phyloP scores from a whole-genome alignment of 2,329 filamentous ascomycete species.

The Lasiodiplodia sp. region DNA sequence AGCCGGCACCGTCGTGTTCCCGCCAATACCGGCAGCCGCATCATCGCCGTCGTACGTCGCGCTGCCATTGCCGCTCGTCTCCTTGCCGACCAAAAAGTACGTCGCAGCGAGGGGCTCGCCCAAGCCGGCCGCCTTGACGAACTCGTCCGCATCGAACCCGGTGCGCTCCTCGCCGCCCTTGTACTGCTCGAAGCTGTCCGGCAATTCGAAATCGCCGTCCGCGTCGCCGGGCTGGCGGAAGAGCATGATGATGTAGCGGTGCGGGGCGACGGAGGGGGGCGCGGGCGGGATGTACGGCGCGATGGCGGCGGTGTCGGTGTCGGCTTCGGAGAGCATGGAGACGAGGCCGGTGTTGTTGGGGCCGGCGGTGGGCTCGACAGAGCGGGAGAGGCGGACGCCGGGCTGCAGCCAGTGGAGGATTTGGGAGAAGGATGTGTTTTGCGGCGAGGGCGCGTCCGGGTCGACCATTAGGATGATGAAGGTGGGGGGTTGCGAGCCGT shows the following conservation, averaged over 20 bases:
- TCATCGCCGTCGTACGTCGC: slow-evolving; percentile 9
- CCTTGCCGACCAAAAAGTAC: slow-evolving; percentile 20
- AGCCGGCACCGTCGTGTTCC: slow-evolving; percentile 3
- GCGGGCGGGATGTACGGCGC: slow-evolving; percentile 23
- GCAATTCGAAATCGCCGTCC: not conserved
- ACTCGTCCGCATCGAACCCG: slow-evolving; percentile 13
- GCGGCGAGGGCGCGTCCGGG: slow-evolving; percentile 30
- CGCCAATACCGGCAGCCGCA: slow-evolving; percentile 16
- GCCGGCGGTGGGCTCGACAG: not conserved
- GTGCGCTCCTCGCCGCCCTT: slow-evolving; percentile 12
- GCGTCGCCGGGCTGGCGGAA: slow-evolving; percentile 21
- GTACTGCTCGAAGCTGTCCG: not conserved
- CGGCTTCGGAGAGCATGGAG: slow-evolving; percentile 15
- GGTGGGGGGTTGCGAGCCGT: slow-evolving; percentile 11
- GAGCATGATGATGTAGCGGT: slow-evolving; percentile 31
- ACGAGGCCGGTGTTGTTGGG: not conserved
- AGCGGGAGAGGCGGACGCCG: slow-evolving; percentile 12
- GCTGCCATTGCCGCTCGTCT: not conserved
- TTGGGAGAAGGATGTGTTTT: slow-evolving; percentile 8
- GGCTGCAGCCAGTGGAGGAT: slow-evolving; percentile 32
- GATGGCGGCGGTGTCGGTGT: slow-evolving; percentile 14
- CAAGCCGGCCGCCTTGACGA: slow-evolving; percentile 13
- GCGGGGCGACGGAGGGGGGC: slow-evolving; percentile 25
- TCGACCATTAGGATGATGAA: slow-evolving; percentile 30
- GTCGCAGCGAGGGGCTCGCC: slow-evolving; percentile 21